These are phyloP conservation scores for Rhodocollybia butyracea DNA, from an alignment of 768 basidiomycete genomes.

Conservation along the genomic window DNA sequence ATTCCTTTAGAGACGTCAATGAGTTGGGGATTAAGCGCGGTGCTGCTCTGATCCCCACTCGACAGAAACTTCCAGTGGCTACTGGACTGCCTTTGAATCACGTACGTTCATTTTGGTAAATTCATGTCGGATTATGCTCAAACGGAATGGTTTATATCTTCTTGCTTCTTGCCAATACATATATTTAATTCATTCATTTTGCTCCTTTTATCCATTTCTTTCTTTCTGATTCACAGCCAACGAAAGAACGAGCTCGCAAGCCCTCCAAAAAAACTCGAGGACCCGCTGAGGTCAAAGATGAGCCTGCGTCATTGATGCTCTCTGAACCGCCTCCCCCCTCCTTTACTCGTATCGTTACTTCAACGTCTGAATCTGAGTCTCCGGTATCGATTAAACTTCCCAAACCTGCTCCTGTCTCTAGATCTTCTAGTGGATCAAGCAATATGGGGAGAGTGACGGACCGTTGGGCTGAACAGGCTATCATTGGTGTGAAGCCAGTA, in stretches of 20 bases:
- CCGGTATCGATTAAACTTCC: neutral
- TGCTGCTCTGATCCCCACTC: constrained; percentile 12
- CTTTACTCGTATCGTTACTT: neutral
- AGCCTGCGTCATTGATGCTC: neutral
- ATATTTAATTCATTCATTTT: constrained; percentile 19
- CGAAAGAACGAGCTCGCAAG: constrained; percentile 69
- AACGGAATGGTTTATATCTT: constrained; percentile 16
- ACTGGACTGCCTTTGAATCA: constrained; percentile 71
- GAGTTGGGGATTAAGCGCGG: constrained; percentile 45
- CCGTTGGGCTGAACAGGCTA: constrained; percentile 27
- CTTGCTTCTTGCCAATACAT: constrained; percentile 15
- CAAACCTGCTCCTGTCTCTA: neutral
- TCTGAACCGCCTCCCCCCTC: neutral
- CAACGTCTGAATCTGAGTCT: neutral
- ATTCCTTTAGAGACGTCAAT: constrained; percentile 33
- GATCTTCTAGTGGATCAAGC: neutral
- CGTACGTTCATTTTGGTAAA: constrained; percentile 82
- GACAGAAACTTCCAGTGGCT: constrained; percentile 38
- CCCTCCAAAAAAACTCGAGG: constrained; percentile 51
- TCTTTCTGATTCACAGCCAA: constrained; percentile 48
- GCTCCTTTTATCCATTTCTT: constrained; percentile 18
- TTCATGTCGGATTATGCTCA: constrained; percentile 44
- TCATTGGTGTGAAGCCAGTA: constrained; percentile 28
- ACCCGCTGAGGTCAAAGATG: constrained; percentile 1
- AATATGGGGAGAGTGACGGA: constrained; percentile 22